A percentile compares a stretch with the other conserved stretches of the same genome.
Evolutionary conservation across 371 early-diverging fungal species (phyloP).

Genomic region (Mortierella sp.): DNA sequence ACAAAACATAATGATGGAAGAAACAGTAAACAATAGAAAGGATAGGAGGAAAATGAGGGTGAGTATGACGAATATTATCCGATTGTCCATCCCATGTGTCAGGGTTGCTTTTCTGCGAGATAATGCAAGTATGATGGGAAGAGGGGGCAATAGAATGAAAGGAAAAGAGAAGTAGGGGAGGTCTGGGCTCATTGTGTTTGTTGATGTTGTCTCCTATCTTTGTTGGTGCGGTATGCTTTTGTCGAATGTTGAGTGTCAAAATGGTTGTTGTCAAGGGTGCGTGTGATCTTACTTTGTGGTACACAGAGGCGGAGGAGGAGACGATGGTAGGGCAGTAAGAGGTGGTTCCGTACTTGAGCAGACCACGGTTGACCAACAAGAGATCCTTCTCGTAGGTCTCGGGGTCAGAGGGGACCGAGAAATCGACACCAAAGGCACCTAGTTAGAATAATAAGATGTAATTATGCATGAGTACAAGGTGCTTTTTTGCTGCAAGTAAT

Average conservation of each 20-base stretch:
- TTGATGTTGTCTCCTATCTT: not conserved
- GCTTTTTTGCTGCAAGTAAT: not conserved
- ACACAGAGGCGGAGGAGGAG: conserved; percentile 80
- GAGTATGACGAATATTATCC: not conserved
- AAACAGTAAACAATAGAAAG: not conserved
- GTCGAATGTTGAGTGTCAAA: not conserved
- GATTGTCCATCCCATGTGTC: not conserved
- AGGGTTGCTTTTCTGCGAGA: not conserved
- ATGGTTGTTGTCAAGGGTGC: not conserved
- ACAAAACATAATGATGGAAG: not conserved
- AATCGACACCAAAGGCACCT: conserved; percentile 89
- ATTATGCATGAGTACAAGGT: not conserved
- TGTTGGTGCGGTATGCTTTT: not conserved
- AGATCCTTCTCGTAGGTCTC: conserved; percentile 65
- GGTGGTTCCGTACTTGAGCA: conserved; percentile 85
- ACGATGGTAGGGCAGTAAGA: conserved; percentile 90
- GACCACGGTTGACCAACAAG: conserved; percentile 78
- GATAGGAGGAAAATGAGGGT: not conserved
- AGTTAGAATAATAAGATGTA: not conserved
- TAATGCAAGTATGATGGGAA: conserved; percentile 5
- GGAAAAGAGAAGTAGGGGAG: not conserved
- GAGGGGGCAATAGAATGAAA: not conserved
- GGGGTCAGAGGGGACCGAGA: conserved; percentile 74
- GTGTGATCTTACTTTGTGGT: conserved; percentile 70
- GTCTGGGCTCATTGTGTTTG: conserved; percentile 1